Conservation (phyloP, 2,329 filamentous ascomycete genomes). For the Arthrinium phaeospermum region DNA sequence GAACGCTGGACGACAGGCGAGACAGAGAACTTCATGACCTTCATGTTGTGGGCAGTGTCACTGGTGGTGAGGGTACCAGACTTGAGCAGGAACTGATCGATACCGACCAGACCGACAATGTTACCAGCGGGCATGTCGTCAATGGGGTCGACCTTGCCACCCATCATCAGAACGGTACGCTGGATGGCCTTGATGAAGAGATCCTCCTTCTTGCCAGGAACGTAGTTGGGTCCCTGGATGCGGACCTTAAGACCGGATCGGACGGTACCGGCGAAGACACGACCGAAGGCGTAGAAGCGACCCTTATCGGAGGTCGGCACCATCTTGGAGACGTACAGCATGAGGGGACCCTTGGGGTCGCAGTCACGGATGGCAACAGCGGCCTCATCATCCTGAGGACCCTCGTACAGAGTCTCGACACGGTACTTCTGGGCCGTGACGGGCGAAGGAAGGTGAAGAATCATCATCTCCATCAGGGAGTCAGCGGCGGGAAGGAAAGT, state of each 20-base stretch:
- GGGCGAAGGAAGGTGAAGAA: conserved; percentile 97
- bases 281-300: conserved; percentile 99
- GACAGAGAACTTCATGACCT: conserved; percentile 99
- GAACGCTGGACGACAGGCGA: conserved; percentile 98
- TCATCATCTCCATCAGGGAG: conserved; percentile 99
- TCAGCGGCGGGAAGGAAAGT: conserved; percentile 99
- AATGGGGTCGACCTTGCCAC: conserved; percentile 97
- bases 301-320: conserved; percentile 99
- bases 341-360: conserved; percentile 96
- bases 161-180: conserved; percentile 99
- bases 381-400: conserved; percentile 88
- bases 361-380: conserved; percentile 98
- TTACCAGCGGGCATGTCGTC: conserved; percentile 99
- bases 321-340: conserved; percentile 99
- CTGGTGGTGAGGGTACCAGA: conserved; percentile 98
- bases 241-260: conserved; percentile 98
- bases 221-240: conserved; percentile 99
- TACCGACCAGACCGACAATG: conserved; percentile 99
- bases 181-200: conserved; percentile 99
- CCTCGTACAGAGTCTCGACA: conserved; percentile 98
- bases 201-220: conserved; percentile 97
- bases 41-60: conserved; percentile 98
- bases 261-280: conserved; percentile 99
- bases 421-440: conserved; percentile 96
- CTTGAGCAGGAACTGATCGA: conserved; percentile 99